Evolutionary conservation across 257 asterid genomes (phyloP).

Genomic region (Nicotiana obtusifolia): DNA sequence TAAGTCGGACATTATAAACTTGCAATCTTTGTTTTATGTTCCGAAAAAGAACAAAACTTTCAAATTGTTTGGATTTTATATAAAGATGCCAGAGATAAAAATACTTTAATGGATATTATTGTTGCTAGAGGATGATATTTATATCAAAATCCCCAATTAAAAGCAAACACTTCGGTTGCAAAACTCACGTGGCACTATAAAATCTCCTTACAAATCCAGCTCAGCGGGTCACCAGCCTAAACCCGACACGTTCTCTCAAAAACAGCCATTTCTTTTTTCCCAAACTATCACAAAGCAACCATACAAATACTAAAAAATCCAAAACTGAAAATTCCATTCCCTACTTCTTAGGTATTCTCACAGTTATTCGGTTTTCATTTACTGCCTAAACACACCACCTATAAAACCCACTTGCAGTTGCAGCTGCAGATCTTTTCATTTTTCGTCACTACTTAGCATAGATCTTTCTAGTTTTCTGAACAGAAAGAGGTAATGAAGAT

Average conservation of each 20-base stretch:
- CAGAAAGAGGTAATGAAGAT: conserved; percentile 49
- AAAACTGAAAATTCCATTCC: conserved; percentile 2
- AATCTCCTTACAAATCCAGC: conserved; percentile 8
- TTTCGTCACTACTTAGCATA: neutral
- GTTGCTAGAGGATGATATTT: too few relatives aligned
- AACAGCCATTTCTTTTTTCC: conserved; percentile 13
- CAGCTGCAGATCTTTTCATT: neutral
- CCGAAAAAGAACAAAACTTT: neutral
- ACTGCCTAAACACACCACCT: neutral
- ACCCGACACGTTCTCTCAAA: conserved; percentile 20
- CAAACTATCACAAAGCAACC: neutral
- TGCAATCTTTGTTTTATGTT: neutral
- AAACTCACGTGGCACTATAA: neutral
- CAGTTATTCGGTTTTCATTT: neutral
- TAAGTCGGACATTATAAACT: neutral
- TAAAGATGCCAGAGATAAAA: too few relatives aligned
- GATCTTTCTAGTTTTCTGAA: neutral
- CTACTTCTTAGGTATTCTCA: neutral
- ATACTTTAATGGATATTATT: too few relatives aligned
- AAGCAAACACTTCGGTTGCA: neutral
- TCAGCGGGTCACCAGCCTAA: conserved; percentile 23
- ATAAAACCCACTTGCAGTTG: neutral
- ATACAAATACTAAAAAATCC: neutral
- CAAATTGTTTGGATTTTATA: too few relatives aligned
- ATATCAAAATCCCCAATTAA: too few relatives aligned